Conservation (phyloP, 768 basidiomycete genomes). For the Mycena vulgaris region DNA sequence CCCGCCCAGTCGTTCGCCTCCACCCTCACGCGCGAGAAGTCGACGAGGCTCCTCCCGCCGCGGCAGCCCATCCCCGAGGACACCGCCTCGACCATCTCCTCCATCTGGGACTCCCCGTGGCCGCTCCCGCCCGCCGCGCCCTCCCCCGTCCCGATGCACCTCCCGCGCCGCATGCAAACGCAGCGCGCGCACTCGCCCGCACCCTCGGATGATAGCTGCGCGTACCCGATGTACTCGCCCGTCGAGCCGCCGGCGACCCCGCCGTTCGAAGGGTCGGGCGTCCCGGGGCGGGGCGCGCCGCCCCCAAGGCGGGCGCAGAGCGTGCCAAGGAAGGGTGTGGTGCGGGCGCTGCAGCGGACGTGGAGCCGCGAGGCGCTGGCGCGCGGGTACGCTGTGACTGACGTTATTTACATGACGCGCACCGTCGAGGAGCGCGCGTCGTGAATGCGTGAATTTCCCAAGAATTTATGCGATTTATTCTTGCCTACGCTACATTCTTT, state of each 20-base stretch:
- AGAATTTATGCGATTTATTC: no score
- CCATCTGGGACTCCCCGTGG: slow-evolving; percentile 58
- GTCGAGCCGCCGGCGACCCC: slow-evolving; percentile 7
- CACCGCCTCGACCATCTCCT: slow-evolving; percentile 53
- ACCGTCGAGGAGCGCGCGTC: slow-evolving; percentile 2
- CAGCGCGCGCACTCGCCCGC: no score
- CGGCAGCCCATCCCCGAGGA: slow-evolving; percentile 48
- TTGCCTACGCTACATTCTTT: not conserved
- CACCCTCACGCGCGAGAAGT: not conserved
- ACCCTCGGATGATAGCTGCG: no score
- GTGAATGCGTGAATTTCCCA: no score
- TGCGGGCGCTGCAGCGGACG: not conserved
- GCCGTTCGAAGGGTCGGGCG: slow-evolving; percentile 10
- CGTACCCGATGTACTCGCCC: slow-evolving; percentile 23
- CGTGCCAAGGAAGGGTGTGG: slow-evolving; percentile 6
- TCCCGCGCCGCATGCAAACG: not conserved
- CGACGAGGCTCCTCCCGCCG: slow-evolving; percentile 30
- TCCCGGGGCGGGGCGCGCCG: not conserved
- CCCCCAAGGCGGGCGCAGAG: not conserved
- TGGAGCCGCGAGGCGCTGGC: slow-evolving; percentile 20
- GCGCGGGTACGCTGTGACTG: not conserved
- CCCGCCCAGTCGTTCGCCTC: slow-evolving; percentile 33
- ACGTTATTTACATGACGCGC: slow-evolving; percentile 27
- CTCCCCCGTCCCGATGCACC: not conserved
- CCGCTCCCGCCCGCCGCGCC: slow-evolving; percentile 50